A percentile compares a stretch with the other conserved stretches of the same genome.
phyloP scores from a whole-genome alignment of 257 asterid genomes.

The Jacaranda mimosifolia region DNA sequence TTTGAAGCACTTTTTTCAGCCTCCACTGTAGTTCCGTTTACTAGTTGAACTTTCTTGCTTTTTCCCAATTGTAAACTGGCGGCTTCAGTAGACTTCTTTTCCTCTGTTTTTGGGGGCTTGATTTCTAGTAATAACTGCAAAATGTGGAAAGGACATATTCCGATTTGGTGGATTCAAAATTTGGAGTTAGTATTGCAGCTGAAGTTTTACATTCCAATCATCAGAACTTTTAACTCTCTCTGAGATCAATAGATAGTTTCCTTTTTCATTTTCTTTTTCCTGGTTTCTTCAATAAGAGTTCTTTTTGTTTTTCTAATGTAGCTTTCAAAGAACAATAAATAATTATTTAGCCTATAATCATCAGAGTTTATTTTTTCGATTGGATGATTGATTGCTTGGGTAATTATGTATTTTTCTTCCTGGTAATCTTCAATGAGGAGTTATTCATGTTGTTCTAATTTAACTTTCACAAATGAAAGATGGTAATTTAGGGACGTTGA shows the following conservation, averaged over 20 bases:
- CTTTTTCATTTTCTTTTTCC: too few relatives aligned
- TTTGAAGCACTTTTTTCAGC: neutral
- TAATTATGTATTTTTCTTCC: neutral
- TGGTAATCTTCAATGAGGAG: neutral
- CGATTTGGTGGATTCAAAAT: too few relatives aligned
- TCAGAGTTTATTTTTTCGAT: too few relatives aligned
- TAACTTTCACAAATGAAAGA: neutral
- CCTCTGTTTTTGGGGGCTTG: neutral
- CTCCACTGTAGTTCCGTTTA: neutral
- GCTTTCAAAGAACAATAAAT: too few relatives aligned
- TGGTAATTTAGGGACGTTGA: neutral
- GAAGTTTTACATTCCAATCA: neutral
- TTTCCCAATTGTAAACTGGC: neutral
- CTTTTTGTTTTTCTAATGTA: too few relatives aligned
- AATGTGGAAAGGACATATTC: neutral
- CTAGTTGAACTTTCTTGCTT: neutral
- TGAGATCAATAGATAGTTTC: neutral
- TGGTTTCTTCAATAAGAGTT: too few relatives aligned
- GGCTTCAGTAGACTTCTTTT: neutral
- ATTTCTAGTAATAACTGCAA: neutral
- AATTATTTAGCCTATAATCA: too few relatives aligned
- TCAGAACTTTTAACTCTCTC: neutral
- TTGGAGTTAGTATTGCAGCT: slow-evolving; percentile 1
- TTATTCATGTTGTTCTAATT: neutral
- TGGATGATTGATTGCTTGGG: neutral